Base-by-base conservation (phyloP, 2,329 filamentous ascomycete genomes). In the Claviceps sp. region DNA sequence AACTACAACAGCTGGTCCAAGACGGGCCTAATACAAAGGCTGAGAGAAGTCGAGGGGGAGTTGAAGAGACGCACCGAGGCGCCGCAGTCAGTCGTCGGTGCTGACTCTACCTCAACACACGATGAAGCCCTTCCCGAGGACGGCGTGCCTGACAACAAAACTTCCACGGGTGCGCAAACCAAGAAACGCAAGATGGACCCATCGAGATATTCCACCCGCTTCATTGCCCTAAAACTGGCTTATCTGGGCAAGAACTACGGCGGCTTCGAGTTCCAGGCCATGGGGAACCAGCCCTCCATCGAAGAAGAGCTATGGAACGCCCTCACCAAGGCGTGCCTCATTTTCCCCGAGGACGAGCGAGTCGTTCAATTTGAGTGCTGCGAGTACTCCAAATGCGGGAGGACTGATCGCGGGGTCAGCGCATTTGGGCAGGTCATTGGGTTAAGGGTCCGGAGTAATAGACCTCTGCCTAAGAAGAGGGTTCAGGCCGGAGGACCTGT, bases 251-350 rank as follows among this genome's bases (percentile, higher is more conserved):
- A 88, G 65, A 79, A 81, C 52, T 98, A 97, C 67, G 91, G 93
- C 67, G 93, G 93, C 1, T 94, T 89, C 65, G 93, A 98, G 71
- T 87, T 91, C 67, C 84, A 91, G 62, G 76, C 78, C 54, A 81
- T 81, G 58, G 85, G 85, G 54, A 70, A 80, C 3, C 66, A 87
- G 56, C 83, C 91, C 5, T 90, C 89, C 0, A 86, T 98, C 56
- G 93, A 98, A 67, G 89, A 95, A 68, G 87, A 90, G 67, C 65
- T 98, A 48, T 98, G 89, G 87, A 90, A 90, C 68, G 93, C 90
- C 0, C 71, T 98, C 58, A 81, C 84, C 52, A 91, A 87, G 67
- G 81, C 86, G 5, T 80, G 85, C 50, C 73, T 98, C 55, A 94
- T 98, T 54, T 85, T 85, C 55, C 87, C 89, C 16, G 71, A 77